A percentile compares a stretch with the other conserved stretches of the same genome.
phyloP scores from a whole-genome alignment of 2,329 filamentous ascomycete genomes.

The Juglanconis juglandina region DNA sequence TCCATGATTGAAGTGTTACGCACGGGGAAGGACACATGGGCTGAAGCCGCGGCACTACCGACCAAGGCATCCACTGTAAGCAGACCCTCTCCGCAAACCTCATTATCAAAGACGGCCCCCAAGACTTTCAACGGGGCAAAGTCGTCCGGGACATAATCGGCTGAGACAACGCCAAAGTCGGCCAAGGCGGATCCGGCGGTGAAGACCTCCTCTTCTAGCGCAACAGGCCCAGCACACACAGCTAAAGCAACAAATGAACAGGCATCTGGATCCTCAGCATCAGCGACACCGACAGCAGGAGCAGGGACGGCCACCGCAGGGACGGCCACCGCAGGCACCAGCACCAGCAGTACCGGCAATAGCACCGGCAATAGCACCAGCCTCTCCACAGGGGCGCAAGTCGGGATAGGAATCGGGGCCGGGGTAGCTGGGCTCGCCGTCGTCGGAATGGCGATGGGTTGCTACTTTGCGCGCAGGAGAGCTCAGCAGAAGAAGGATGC shows the following conservation, averaged over 20 bases:
- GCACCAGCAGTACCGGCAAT: background rate
- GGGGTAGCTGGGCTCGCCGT: background rate
- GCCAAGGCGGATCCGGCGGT: background rate
- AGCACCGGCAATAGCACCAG: background rate
- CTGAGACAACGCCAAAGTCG: background rate
- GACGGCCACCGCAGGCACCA: background rate
- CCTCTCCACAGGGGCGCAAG: too few relatives aligned
- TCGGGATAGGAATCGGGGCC: background rate
- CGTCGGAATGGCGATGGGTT: background rate
- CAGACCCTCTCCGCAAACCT: background rate
- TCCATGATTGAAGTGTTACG: background rate
- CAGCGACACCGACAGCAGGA: background rate
- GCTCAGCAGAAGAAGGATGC: background rate
- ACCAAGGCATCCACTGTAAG: constrained; percentile 1
- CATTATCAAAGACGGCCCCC: too few relatives aligned
- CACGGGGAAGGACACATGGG: constrained; percentile 2
- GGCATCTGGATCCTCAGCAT: background rate
- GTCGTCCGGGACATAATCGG: background rate
- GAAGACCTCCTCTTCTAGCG: too few relatives aligned
- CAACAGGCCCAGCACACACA: background rate
- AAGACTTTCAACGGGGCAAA: too few relatives aligned
- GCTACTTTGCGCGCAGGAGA: background rate
- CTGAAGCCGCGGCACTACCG: background rate
- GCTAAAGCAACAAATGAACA: background rate
- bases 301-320: background rate